phyloP scores from a whole-genome alignment of 306 rosid genomes.

The Quercus aquifolioides region DNA sequence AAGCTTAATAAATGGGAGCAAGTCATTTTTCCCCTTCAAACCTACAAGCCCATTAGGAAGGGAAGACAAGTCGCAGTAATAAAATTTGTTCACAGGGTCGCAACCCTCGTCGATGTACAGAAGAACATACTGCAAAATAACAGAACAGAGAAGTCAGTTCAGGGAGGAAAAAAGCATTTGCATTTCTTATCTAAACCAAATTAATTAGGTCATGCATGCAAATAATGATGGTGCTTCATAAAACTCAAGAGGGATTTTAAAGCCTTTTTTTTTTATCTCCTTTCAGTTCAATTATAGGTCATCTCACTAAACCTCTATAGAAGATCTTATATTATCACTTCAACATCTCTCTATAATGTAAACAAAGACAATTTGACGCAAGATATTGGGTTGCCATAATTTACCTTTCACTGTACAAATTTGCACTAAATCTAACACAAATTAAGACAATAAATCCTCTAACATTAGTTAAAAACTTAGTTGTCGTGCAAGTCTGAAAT shows the following conservation, averaged over 20 bases:
- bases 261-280: not conserved
- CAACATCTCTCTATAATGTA: not conserved
- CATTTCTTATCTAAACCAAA: not conserved
- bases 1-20: constrained; percentile 74
- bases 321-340: not conserved
- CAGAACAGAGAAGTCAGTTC: constrained; percentile 16
- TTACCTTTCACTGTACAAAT: not conserved
- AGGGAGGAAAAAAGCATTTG: not conserved
- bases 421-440: not conserved
- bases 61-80: constrained; percentile 69
- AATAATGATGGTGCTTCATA: not conserved
- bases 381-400: not conserved
- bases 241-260: not conserved
- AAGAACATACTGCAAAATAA: constrained; percentile 59
- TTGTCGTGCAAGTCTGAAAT: not conserved
- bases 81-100: constrained; percentile 85
- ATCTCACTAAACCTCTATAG: not conserved
- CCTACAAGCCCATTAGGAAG: constrained; percentile 74
- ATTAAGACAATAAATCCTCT: not conserved
- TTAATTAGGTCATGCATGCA: not conserved
- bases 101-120: constrained; percentile 69
- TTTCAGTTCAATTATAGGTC: not conserved
- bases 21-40: constrained; percentile 46
- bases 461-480: not conserved
- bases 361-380: not conserved